Evolutionary conservation across 169 alveolate species (phyloP).

Genomic region (Eimeria sp.): DNA sequence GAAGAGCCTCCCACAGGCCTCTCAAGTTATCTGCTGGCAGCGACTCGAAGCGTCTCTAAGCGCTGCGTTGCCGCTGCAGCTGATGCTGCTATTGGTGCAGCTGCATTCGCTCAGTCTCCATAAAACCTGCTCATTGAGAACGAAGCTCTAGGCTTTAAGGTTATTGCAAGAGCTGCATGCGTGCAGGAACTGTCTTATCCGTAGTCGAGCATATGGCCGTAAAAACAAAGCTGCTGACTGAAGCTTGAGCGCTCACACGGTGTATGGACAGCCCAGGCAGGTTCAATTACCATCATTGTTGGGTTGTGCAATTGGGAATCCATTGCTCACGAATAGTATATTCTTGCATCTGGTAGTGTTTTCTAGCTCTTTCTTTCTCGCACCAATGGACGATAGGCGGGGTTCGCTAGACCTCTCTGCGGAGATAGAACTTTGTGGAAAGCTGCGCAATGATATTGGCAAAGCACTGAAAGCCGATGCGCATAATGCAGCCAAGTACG

Average conservation of each 20-base stretch:
- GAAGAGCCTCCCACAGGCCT: slow-evolving; percentile 35
- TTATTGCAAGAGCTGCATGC: slow-evolving; percentile 12
- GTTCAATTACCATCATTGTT: neutral
- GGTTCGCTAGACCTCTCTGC: slow-evolving; percentile 23
- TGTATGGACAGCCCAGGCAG: slow-evolving; percentile 43
- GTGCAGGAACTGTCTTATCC: neutral
- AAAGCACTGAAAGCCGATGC: slow-evolving; percentile 35
- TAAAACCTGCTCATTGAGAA: neutral
- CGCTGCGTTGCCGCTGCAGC: slow-evolving; percentile 46
- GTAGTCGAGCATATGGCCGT: neutral
- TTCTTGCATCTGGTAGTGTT: neutral
- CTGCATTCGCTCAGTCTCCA: neutral
- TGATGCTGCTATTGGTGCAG: neutral
- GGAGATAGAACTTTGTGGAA: slow-evolving; percentile 57
- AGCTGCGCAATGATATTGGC: slow-evolving; percentile 57
- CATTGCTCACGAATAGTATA: neutral
- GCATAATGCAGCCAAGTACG: slow-evolving; percentile 62
- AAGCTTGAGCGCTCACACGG: neutral
- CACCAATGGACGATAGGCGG: slow-evolving; percentile 22
- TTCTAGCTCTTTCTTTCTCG: neutral
- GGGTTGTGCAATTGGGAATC: neutral
- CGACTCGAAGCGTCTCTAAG: slow-evolving; percentile 38
- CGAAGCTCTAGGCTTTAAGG: slow-evolving; percentile 1
- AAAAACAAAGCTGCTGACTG: neutral
- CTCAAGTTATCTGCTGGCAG: slow-evolving; percentile 1